Evolutionary conservation across 2,329 filamentous ascomycete genomes (phyloP).

Genomic region (Lecanicillium sp.): DNA sequence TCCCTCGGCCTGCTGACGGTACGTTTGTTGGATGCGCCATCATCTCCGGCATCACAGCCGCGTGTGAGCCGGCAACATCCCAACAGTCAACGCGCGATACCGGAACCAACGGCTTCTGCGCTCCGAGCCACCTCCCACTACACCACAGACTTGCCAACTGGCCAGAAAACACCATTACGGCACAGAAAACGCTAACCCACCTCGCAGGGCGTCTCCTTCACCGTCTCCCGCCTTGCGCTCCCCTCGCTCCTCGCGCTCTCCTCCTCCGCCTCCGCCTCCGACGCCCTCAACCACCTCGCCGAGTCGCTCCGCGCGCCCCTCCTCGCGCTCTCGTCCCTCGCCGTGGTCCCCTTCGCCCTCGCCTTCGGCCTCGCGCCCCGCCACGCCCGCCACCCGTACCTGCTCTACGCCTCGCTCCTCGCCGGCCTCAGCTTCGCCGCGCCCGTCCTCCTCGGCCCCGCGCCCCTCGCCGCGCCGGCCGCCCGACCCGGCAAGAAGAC

Average conservation of each 20-base stretch:
- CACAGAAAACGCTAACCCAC: constrained; percentile 6
- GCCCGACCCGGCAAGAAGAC: constrained; percentile 20
- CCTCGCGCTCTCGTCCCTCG: constrained; percentile 60
- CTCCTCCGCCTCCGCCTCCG: constrained; percentile 63
- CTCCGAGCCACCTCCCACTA: background rate
- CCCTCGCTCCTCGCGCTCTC: constrained; percentile 77
- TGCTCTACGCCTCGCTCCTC: constrained; percentile 75
- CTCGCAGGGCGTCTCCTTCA: constrained; percentile 77
- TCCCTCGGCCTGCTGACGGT: constrained; percentile 85
- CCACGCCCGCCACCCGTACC: constrained; percentile 75
- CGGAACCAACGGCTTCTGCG: constrained; percentile 1
- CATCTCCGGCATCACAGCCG: constrained; percentile 7
- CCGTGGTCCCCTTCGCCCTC: constrained; percentile 65
- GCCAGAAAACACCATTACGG: background rate
- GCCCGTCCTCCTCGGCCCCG: constrained; percentile 39
- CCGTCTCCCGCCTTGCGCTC: constrained; percentile 69
- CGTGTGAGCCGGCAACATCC: too few species aligned
- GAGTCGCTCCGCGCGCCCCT: constrained; percentile 59
- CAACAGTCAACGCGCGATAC: too few species aligned
- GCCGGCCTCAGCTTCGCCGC: constrained; percentile 55
- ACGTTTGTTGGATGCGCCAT: too few species aligned
- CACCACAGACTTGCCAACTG: background rate
- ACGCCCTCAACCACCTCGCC: constrained; percentile 64
- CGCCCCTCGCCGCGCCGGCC: constrained; percentile 22
- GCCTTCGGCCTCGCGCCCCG: constrained; percentile 73